Base-by-base conservation (phyloP, 768 basidiomycete species). In the Phlebiopsis gigantea region DNA sequence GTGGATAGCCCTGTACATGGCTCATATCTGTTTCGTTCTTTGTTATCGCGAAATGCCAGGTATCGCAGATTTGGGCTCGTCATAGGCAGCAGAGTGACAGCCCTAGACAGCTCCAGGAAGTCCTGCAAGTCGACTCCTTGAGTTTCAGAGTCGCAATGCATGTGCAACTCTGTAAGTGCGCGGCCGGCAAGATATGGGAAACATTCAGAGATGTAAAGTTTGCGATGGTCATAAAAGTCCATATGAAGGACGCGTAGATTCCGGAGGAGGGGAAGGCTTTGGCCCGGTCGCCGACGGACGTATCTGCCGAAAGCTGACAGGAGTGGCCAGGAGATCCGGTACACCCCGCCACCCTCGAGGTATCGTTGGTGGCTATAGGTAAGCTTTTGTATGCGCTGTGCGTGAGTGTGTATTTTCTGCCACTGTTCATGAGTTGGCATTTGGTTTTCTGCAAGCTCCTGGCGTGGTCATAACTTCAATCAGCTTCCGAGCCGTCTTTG, bases 151-250 rank as follows among this genome's bases (percentile, higher is more conserved):
- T 57, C 56, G 30, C 56, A 57, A 25, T 29, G 48, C 12, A 51
- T 22, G 30, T 57, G 56, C 1, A 57, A 9, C 26, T 57, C 56
- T 14, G 15, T 19, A 9, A 57, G 43, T 2, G 56, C 30, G 5
- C 48, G 47, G 4, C 56, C 56, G 19, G 7, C 48, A n/a, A 57
- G 24, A 19, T 57, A 48, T 21, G 34, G 56, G 28, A 57, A 45
- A 25, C 56, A 57, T 25, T 57, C 49, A 10, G 56, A 28, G n/a
- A 52, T 22, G 22, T n/a, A 51, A 8, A 50, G 26, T 19, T 21
- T 42, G 26, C 30, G 39, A 19, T 47, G 56, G 9, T 57, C 56
- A 28, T 57, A 52, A 29, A 42, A 57, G 25, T 57, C 56, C 28
- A 50, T 34, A 15, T 50, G 42, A 2, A 57, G 49, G 6, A 25